Conservation (phyloP, 352 stramenopile genomes). For the Phytophthora pluvialis region DNA sequence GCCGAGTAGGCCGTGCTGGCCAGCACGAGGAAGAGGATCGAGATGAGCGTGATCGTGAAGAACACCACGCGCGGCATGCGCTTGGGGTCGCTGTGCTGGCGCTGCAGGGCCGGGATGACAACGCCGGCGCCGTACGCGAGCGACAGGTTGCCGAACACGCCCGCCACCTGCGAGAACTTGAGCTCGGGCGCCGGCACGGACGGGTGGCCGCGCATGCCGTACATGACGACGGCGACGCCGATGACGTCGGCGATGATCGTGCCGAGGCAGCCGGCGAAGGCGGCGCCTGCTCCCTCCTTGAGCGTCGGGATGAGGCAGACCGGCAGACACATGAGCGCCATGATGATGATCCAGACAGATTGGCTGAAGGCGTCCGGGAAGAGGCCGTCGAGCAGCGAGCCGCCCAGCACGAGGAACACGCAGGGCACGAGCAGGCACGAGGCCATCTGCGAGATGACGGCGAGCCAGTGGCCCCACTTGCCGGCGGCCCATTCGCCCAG, state of each 20-base stretch:
- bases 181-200: constrained; percentile 26
- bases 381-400: constrained; percentile 21
- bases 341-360: constrained; percentile 62
- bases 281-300: constrained; percentile 53
- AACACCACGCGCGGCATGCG: constrained; percentile 50
- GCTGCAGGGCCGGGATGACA: constrained; percentile 25
- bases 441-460: constrained; percentile 51
- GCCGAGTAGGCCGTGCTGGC: constrained; percentile 41
- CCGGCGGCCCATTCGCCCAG: constrained; percentile 62
- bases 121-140: constrained; percentile 29
- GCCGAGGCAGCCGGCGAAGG: constrained; percentile 55
- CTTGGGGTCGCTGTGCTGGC: constrained; percentile 27
- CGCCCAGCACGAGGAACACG: constrained; percentile 28
- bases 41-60: constrained; percentile 47
- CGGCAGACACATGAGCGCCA: constrained; percentile 52
- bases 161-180: constrained; percentile 23
- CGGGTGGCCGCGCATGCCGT: constrained; percentile 31
- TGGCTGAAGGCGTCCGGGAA: constrained; percentile 35
- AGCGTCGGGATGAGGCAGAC: constrained; percentile 62
- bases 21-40: constrained; percentile 42
- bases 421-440: constrained; percentile 58
- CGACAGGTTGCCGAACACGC: constrained; percentile 30
- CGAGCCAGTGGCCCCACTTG: constrained; percentile 52
- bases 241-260: constrained; percentile 39
- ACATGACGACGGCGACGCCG: constrained; percentile 24